Evolutionary conservation across 352 stramenopile genomes (phyloP).

Genomic region (Blastocystis hominis): DNA sequence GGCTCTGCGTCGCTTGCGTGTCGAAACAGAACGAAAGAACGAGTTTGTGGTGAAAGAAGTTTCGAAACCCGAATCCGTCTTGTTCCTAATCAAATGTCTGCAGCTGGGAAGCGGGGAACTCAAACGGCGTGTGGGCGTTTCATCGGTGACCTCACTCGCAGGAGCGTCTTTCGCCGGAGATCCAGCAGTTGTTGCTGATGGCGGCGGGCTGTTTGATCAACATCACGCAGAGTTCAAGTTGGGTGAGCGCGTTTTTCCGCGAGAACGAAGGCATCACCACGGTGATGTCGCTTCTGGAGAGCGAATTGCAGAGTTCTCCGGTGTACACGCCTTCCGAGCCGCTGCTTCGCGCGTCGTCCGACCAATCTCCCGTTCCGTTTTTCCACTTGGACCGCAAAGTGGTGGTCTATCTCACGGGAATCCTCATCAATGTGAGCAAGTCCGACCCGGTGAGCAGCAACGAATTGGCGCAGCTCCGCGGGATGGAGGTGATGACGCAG

Average conservation of each 20-base stretch:
- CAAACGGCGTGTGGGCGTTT: not conserved
- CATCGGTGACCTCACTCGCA: not conserved
- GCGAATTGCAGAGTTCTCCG: not conserved
- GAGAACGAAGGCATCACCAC: constrained; percentile 29
- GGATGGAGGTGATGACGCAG: not conserved
- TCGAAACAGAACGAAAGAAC: not conserved
- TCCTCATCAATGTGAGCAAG: constrained; percentile 20
- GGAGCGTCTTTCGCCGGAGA: not conserved
- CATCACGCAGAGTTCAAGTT: not conserved
- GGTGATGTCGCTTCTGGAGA: not conserved
- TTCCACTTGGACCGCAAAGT: not conserved
- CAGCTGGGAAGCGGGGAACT: constrained; percentile 9
- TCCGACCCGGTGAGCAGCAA: not conserved
- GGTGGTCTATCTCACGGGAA: constrained; percentile 8
- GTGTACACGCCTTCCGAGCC: not conserved
- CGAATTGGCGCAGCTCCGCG: not conserved
- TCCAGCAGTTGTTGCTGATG: constrained; percentile 11
- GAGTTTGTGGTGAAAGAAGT: not conserved
- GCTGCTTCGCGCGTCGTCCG: not conserved
- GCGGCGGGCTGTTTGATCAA: constrained; percentile 23
- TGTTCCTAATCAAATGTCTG: constrained; percentile 9
- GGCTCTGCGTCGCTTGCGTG: not conserved
- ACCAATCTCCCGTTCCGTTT: not conserved
- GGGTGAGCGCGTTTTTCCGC: not conserved
- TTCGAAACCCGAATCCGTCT: not conserved